Base-by-base conservation (phyloP, 2,329 filamentous ascomycete genomes). In the Fusarium udum region DNA sequence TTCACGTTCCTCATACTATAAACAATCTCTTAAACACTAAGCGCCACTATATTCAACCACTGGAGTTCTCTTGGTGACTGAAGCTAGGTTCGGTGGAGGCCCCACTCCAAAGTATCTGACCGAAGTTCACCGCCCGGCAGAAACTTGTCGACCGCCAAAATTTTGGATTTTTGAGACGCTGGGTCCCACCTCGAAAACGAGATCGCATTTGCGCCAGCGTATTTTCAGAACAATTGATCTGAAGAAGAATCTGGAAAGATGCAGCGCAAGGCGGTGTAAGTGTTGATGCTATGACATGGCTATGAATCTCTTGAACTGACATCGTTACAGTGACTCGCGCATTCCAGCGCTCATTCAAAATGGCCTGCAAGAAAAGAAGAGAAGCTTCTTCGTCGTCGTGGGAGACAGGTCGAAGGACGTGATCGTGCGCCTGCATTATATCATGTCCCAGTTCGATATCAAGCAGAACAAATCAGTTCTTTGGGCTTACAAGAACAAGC, bases 401-500 rank as follows among this genome's bases (percentile, higher is more conserved):
- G 96, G 96, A 79, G 81, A 99, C 83, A 91, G 91, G 66, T 91
- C 95, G 75, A 99, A 99, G 83, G 96, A 99, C 87, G 94, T 95
- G 77, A 98, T 99, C 80, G 95, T 98, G 75, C 91, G 98, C 80
- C 88, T 89, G 67, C 95, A 98, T 84, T 95, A 96, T 80, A 97
- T 99, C 79, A 93, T 98, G 87, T 92, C 95, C 57, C 93, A 90
- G 77, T 92, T 93, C 80, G 94, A 97, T 81, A 90, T 98, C 74
- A 97, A 97, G 84, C 91, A 97, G 82, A 85, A 85, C 85, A 98
- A 98, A 83, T 96, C 93, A 18, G 95, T 99, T 7, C 86, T 99
- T 16, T 99, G 96, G 96, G 95, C 96, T 26, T 99, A 99, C 87
- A 98, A 98, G 88, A 97, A 97, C 82, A 96, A 99, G 83, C 88